Base-by-base conservation (phyloP, 164 flowering plant species). In the Euptelea pleiosperma region DNA sequence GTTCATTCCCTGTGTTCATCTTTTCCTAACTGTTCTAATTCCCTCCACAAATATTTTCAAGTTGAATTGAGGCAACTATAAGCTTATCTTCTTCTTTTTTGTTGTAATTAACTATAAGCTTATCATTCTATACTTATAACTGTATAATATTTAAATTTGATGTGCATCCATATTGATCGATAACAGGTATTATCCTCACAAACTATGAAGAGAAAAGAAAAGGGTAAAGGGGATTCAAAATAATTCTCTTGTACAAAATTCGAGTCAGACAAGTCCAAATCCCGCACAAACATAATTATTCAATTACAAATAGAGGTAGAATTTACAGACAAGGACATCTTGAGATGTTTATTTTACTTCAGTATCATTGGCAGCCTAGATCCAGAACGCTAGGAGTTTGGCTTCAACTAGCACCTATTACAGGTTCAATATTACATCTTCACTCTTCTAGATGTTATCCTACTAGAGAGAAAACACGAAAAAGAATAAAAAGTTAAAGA, bases 361-460 rank as follows among this genome's bases (percentile, higher is more conserved):
- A n/a, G n/a, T n/a, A n/a, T n/a, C n/a, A n/a, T n/a, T n/a, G n/a
- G n/a, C n/a, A n/a, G n/a, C n/a, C n/a, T n/a, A n/a, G n/a, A n/a
- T n/a, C n/a, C n/a, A n/a, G n/a, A n/a, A 40, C 7, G 9, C 29
- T 25, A 45, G 18, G 30, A 31, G 31, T 19, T 44, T 33, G 19
- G 18, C 21, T 21, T 10, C 28, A 33, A 30, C 8, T 2, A 8
- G 14, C 33, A 31, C 8, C 29, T 6, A 12, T 10, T n/a, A n/a
- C n/a, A n/a, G n/a, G 14, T 33, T 45, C 42, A 11, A 14, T 21
- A 21, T 2, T n/a, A 12, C 1, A 14, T 34, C 22, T n/a, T 45
- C 30, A 58, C 31, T 22, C 42, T 21, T 58, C 43, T 46, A 24
- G 11, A 7, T 22, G 18, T 34, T 15, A 34, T 33, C 39, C 62